A percentile compares a stretch with the other conserved stretches of the same genome.
phyloP scores from a whole-genome alignment of 129 eudicot genomes.

The Artemisia annua region DNA sequence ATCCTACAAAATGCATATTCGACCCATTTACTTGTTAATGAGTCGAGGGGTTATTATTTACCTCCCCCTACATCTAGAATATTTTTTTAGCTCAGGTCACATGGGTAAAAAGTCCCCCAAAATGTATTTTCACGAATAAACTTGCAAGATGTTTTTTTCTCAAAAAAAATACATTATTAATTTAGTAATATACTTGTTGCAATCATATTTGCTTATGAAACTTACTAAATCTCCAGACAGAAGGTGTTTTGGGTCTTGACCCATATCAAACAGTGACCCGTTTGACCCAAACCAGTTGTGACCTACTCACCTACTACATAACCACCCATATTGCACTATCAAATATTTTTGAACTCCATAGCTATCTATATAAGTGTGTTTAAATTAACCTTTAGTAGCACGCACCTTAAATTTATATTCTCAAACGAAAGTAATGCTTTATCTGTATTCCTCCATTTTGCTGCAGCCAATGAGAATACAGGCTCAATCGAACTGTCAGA shows the following conservation, averaged over 20 bases:
- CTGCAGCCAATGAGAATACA: conserved; percentile 59
- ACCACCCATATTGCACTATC: not conserved
- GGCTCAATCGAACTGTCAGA: conserved; percentile 56
- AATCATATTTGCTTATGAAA: not conserved
- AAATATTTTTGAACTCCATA: not conserved
- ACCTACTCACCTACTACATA: not conserved
- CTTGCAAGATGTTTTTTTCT: not conserved
- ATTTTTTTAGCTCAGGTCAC: not conserved
- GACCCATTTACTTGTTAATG: not conserved
- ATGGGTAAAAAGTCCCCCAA: conserved; percentile 1
- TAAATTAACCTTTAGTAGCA: conserved; percentile 12
- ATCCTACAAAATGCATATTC: not conserved
- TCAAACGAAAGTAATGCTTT: conserved; percentile 72
- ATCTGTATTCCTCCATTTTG: conserved; percentile 87
- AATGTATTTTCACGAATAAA: not conserved
- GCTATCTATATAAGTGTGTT: conserved; percentile 5
- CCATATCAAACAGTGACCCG: not conserved
- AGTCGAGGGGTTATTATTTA: not conserved
- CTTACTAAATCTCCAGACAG: not conserved
- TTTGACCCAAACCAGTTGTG: not conserved
- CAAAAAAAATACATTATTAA: not conserved
- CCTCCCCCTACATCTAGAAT: too few species aligned
- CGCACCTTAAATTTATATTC: conserved; percentile 71
- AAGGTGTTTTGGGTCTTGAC: not conserved
- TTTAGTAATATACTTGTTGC: not conserved